Percentiles rank a stretch among this genome's conserved stretches.
Evolutionary conservation across 441 rosid genomes (phyloP).

Genomic region (Bruguiera hainesii): DNA sequence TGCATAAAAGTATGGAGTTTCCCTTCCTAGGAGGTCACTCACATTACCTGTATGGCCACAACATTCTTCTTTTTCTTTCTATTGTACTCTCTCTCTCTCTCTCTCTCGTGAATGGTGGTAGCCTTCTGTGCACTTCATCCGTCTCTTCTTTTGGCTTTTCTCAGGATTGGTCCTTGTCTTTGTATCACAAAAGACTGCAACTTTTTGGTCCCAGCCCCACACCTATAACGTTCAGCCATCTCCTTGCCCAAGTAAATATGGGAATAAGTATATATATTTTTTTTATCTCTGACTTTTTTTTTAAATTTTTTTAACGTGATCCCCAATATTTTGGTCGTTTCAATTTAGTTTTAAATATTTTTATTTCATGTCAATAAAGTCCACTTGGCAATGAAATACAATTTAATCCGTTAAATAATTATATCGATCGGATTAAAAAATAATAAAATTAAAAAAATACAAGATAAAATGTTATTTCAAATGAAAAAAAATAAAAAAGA

Average conservation of each 20-base stretch:
- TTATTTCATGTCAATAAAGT: too few relatives aligned
- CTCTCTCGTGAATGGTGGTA: constrained; percentile 25
- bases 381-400: too few relatives aligned
- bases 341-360: too few relatives aligned
- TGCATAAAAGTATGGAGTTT: constrained; percentile 12
- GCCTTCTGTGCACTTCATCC: constrained; percentile 31
- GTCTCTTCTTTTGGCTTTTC: constrained; percentile 44
- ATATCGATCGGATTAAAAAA: too few relatives aligned
- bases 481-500: too few relatives aligned
- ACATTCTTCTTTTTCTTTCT: constrained; percentile 9
- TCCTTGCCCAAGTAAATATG: constrained; percentile 13
- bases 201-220: constrained; percentile 23
- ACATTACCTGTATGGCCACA: constrained; percentile 16
- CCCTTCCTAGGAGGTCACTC: constrained; percentile 23
- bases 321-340: too few relatives aligned
- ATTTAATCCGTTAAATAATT: too few relatives aligned
- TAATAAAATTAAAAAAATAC: too few relatives aligned
- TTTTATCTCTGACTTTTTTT: background rate
- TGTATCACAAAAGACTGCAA: constrained; percentile 32
- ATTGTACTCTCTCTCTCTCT: background rate
- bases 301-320: too few relatives aligned
- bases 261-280: background rate
- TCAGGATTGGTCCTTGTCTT: constrained; percentile 50
- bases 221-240: constrained; percentile 13
- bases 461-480: too few relatives aligned